These are phyloP conservation scores for Penicillium maclennaniae DNA, from an alignment of 495 filamentous ascomycete genomes.

Conservation along the genomic window DNA sequence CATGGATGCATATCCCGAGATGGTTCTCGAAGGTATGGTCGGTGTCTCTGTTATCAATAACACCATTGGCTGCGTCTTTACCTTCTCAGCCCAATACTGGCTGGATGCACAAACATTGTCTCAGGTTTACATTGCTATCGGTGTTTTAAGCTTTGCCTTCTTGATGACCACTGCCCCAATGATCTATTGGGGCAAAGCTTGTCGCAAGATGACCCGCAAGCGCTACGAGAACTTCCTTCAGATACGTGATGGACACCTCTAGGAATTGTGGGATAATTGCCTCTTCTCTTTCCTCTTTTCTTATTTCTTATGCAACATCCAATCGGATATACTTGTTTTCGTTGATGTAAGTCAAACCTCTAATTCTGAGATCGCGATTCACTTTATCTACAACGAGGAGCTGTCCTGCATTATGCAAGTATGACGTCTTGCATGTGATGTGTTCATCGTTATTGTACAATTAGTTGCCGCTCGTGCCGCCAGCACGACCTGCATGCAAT, in stretches of 20 bases:
- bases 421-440: no score
- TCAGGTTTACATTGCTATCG: slow-evolving; percentile 29
- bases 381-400: no score
- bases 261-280: background rate
- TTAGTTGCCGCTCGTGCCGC: no score
- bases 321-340: background rate
- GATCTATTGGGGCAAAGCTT: slow-evolving; percentile 19
- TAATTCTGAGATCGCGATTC: no score
- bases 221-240: slow-evolving; percentile 16
- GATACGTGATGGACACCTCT: slow-evolving; percentile 13
- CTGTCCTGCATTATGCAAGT: no score
- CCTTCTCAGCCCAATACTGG: slow-evolving; percentile 24
- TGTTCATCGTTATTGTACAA: no score
- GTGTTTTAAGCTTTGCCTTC: slow-evolving; percentile 16
- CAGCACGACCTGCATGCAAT: no score
- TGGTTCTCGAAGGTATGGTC: slow-evolving; percentile 35
- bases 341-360: background rate
- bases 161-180: slow-evolving; percentile 18
- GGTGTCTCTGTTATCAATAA: slow-evolving; percentile 36
- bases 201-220: slow-evolving; percentile 13
- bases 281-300: background rate
- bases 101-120: slow-evolving; percentile 16
- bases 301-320: no score
- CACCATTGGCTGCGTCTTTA: slow-evolving; percentile 33
- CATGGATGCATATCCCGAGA: slow-evolving; percentile 9